A percentile compares a stretch with the other conserved stretches of the same genome.
Conservation (phyloP, 371 early-diverging fungal species). For the Mucor mucedo region DNA sequence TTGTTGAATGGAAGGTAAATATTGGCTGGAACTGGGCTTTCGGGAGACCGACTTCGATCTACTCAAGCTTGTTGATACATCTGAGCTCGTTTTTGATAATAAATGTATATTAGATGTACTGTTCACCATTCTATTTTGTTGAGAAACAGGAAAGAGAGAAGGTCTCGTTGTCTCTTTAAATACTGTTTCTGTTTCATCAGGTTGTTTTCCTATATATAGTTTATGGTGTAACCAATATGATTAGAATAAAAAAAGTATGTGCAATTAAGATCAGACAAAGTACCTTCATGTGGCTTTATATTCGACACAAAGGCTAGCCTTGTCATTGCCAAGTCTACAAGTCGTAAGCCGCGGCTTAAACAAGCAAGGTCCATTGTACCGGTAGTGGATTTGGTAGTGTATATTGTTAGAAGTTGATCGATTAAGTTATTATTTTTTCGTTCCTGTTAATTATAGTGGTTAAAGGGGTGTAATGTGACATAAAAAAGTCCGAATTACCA, state of each 20-base stretch:
- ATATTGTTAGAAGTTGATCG: slow-evolving; percentile 1
- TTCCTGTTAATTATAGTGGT: slow-evolving; percentile 15
- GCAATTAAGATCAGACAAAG: neutral
- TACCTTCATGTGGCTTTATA: slow-evolving; percentile 6
- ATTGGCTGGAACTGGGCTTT: neutral
- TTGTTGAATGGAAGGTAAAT: neutral
- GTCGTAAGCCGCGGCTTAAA: slow-evolving; percentile 6
- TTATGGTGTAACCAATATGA: slow-evolving; percentile 17
- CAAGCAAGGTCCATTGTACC: slow-evolving; percentile 3
- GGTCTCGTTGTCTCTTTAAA: slow-evolving; percentile 15
- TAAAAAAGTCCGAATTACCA: slow-evolving; percentile 17
- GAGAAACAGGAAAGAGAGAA: slow-evolving; percentile 11
- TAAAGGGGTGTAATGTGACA: neutral
- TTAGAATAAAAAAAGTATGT: neutral
- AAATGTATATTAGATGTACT: slow-evolving; percentile 5
- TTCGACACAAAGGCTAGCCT: slow-evolving; percentile 12
- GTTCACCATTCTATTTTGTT: slow-evolving; percentile 10
- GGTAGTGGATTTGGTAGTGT: neutral
- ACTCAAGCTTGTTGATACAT: neutral
- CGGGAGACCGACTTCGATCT: slow-evolving; percentile 9
- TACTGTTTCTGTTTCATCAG: slow-evolving; percentile 18
- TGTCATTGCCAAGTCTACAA: slow-evolving; percentile 11
- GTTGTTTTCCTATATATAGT: slow-evolving; percentile 18
- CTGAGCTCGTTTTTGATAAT: neutral
- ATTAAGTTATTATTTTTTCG: slow-evolving; percentile 6